phyloP scores from a whole-genome alignment of 768 basidiomycete species.

The Psilocybe subaeruginosa region DNA sequence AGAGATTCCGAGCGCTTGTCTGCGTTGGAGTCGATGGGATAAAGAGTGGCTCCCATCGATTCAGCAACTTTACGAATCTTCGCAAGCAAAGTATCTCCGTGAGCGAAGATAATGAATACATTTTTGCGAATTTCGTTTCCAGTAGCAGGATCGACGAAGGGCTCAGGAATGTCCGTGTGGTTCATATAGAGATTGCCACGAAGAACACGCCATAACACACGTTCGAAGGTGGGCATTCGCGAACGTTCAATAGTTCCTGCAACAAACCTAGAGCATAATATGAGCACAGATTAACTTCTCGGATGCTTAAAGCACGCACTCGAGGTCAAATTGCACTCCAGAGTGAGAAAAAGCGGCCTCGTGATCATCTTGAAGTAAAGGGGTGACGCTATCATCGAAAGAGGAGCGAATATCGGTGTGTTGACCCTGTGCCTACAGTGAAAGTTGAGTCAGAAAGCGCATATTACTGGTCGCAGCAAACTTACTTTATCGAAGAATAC shows the following conservation, averaged over 20 bases:
- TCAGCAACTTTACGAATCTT: conserved; percentile 99
- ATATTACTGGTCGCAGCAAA: background rate
- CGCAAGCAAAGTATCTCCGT: conserved; percentile 87
- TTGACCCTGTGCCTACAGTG: conserved; percentile 71
- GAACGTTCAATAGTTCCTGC: conserved; percentile 95
- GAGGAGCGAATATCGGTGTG: conserved; percentile 83
- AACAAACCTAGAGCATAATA: conserved; percentile 68
- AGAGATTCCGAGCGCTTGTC: conserved; percentile 92
- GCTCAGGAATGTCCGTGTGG: conserved; percentile 91
- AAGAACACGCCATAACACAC: conserved; percentile 96
- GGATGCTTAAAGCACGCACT: conserved; percentile 50
- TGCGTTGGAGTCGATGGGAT: conserved; percentile 93
- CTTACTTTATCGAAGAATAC: conserved; percentile 90
- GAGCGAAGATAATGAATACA: conserved; percentile 99
- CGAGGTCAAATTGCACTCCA: conserved; percentile 79
- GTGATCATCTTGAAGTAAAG: conserved; percentile 89
- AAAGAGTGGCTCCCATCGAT: conserved; percentile 98
- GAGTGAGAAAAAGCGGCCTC: conserved; percentile 59
- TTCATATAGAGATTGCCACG: conserved; percentile 99
- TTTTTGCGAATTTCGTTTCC: conserved; percentile 91
- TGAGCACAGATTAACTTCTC: background rate
- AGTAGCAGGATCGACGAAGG: conserved; percentile 87
- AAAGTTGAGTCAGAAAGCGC: background rate
- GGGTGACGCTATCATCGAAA: conserved; percentile 90
- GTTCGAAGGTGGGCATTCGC: conserved; percentile 91